A percentile compares a stretch with the other conserved stretches of the same genome.
Evolutionary conservation across 768 basidiomycete species (phyloP).

Genomic region (Neoboletus subvelutipes): DNA sequence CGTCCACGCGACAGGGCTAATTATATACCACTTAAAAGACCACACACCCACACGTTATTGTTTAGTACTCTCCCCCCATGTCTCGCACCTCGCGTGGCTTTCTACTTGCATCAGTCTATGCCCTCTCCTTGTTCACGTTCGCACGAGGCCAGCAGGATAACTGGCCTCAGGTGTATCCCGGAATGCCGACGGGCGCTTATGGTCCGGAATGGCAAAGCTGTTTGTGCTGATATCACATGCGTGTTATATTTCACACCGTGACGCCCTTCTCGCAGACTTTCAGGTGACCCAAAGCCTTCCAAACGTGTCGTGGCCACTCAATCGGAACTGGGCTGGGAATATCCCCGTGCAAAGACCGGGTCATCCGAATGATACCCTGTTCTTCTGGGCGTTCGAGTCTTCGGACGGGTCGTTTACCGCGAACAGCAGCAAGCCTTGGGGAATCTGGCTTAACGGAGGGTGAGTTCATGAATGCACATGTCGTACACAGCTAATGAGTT

Average conservation of each 20-base stretch:
- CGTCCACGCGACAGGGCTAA: neutral
- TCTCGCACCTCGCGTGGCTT: neutral
- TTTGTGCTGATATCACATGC: constrained; percentile 29
- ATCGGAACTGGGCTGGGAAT: constrained; percentile 60
- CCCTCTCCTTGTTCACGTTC: neutral
- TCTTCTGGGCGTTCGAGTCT: constrained; percentile 65
- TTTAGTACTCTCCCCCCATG: neutral
- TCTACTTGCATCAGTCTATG: neutral
- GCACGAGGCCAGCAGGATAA: constrained; percentile 10
- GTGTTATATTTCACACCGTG: neutral
- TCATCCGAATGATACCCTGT: constrained; percentile 64
- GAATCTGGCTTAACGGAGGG: constrained; percentile 74
- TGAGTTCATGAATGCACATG: constrained; percentile 25
- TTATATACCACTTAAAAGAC: neutral
- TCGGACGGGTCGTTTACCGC: constrained; percentile 53
- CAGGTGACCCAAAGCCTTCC: constrained; percentile 53
- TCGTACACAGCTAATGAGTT: neutral
- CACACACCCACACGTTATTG: neutral
- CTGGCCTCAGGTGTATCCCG: constrained; percentile 43
- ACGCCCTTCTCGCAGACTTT: constrained; percentile 45
- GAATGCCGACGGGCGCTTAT: constrained; percentile 45
- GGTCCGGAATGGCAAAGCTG: constrained; percentile 61
- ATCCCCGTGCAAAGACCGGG: constrained; percentile 55
- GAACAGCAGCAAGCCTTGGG: constrained; percentile 53
- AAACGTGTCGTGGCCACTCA: constrained; percentile 51